phyloP scores from a whole-genome alignment of 768 basidiomycete species.

The Udeniomyces megalosporus region DNA sequence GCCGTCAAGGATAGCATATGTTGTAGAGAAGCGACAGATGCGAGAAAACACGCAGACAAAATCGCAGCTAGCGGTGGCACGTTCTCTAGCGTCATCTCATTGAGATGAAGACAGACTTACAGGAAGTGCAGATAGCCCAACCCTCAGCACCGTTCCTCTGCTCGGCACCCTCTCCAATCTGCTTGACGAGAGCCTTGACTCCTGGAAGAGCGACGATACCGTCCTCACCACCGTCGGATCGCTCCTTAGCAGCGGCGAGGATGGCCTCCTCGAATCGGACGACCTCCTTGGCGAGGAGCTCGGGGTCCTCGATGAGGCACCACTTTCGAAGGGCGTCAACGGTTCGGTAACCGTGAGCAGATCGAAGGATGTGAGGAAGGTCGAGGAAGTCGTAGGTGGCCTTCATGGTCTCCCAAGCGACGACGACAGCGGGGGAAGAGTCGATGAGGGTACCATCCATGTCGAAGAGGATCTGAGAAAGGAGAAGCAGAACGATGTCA shows the following conservation, averaged over 20 bases:
- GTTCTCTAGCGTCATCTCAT: background rate
- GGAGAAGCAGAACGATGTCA: background rate
- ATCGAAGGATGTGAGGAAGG: conserved; percentile 14
- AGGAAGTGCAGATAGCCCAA: conserved; percentile 17
- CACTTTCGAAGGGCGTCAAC: conserved; percentile 20
- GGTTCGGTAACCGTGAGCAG: conserved; percentile 16
- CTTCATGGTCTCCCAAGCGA: conserved; percentile 12
- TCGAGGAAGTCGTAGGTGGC: conserved; percentile 9
- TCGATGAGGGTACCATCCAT: conserved; percentile 17
- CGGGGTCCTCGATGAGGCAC: conserved; percentile 12
- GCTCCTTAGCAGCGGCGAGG: conserved; percentile 13
- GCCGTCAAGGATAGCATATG: no score
- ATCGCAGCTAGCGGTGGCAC: no score
- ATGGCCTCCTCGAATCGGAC: conserved; percentile 16
- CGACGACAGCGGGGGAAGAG: conserved; percentile 14
- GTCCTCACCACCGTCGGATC: background rate
- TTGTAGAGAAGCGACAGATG: background rate
- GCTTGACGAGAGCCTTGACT: conserved; percentile 7
- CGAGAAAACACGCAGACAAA: no score
- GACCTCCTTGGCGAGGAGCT: conserved; percentile 11
- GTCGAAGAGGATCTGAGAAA: conserved; percentile 11
- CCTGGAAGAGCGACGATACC: conserved; percentile 15
- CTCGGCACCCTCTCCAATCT: conserved; percentile 10
- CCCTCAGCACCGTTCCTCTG: conserved; percentile 7
- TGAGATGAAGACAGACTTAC: conserved; percentile 1